Base-by-base conservation (phyloP, 2,329 filamentous ascomycete genomes). In the Dichotomopilus funicola region DNA sequence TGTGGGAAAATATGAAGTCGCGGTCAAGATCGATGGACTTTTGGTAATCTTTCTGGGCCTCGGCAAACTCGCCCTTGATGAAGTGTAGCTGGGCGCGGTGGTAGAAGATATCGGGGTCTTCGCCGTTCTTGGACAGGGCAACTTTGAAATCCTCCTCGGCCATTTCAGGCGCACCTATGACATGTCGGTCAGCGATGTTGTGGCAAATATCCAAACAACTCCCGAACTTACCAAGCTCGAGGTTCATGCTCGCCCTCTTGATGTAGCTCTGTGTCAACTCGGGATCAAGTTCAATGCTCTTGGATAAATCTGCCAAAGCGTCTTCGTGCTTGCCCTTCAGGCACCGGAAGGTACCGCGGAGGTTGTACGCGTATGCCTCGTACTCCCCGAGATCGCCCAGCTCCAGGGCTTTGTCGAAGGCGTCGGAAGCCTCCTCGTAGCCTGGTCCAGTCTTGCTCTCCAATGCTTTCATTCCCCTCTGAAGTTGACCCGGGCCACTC, bases 1-100 rank as follows among this genome's bases (percentile, higher is more conserved):
- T 99, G 76, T 99, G 94, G 6, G 92, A 97, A 81, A 96, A 99
- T 76, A 99, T 99, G 74, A 99, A 99, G 64, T 89, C 86, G 64
- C 85, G 82, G 77, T 99, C 94, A 35, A 99, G 82, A 66, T 99
- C 94, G 67, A 99, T 99, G 2, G 94, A 97, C 76, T 95, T 96
- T 72, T 99, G 94, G 77, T 99, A 99, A 75, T 99, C 94, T 77
- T 95, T 96, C 58, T 94, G 91, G 4, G 94, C 94, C 64, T 95
- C 89, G 54, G 87, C 84, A 64, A 95, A 95, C 70, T 97, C 92
- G 55, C 87, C 86, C 66, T 96, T 89, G 73, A 99, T 97, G 76
- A 99, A 99, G 77, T 96, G 91, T 27, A 97, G 84, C 74, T 99
- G 94, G 11, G 94, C 94, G 60, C 94, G 91, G 79, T 99, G 94